Base-by-base conservation (phyloP, 768 basidiomycete species). In the Pluteus cervinus region DNA sequence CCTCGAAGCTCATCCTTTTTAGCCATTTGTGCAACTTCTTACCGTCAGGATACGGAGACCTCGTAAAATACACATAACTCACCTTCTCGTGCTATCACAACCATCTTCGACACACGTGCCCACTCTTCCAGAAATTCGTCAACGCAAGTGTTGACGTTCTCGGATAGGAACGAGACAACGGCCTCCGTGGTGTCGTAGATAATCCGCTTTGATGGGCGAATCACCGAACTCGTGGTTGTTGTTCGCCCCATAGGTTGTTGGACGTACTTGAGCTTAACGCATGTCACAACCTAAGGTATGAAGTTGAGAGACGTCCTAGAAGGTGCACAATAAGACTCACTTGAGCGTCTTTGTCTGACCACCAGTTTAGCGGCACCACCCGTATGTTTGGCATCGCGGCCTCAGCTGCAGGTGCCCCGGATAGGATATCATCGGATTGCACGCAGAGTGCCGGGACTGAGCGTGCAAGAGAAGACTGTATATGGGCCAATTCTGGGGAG, bases 331-430 rank as follows among this genome's bases (percentile, higher is more conserved):
- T 33, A 58, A 5, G 28, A 60, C 45, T 12, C 28, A 65, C 68
- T 58, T 80, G 76, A 3, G 81, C 82, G 43, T 76, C 79, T 45
- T 78, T 78, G 33, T 83, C 77, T 3, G 81, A 83, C 91, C 91
- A 93, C 91, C 91, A 93, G 44, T 89, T 82, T 11, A 89, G 66
- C 6, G 89, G 86, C 45, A 89, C 83, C 34, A 93, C 84, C 25
- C 83, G 81, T 36, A 93, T 89, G 51, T 88, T 90, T 5, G 88
- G 81, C 86, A 91, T 88, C 4, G 90, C 90, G 4, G 90, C 90
- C 53, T 93, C 90, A 15, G 82, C 86, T 4, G 89, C 90, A 3
- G 86, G 84, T 2, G 81, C 85, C 5, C 86, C 86, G 0, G 81
- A 81, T 15, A 91, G 66, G 31, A 93, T 84, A 48, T 90, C 77